Percentiles rank a stretch among this genome's conserved stretches.
Conservation (phyloP, 163 green algal species). For the Smithsoniella earleae region DNA sequence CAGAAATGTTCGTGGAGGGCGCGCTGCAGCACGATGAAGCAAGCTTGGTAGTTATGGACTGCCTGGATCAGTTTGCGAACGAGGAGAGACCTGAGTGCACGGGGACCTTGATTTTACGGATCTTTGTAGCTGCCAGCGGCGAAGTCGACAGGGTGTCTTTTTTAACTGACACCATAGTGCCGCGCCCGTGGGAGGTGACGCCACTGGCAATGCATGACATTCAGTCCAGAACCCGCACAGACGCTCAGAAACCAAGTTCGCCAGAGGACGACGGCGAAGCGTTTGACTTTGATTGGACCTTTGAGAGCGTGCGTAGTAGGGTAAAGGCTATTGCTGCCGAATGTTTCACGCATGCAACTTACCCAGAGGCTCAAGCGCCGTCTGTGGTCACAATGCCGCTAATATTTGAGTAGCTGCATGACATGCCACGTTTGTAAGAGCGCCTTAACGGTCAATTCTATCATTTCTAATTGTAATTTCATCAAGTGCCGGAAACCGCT, state of each 20-base stretch:
- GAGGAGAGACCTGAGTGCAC: constrained; percentile 29
- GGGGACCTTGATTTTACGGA: constrained; percentile 38
- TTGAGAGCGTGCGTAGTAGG: background rate
- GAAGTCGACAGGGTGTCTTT: constrained; percentile 32
- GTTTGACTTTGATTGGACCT: too few relatives aligned
- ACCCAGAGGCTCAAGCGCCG: background rate
- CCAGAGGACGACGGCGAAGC: background rate
- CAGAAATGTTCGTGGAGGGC: constrained; percentile 20
- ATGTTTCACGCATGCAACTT: background rate
- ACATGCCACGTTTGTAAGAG: too few relatives aligned
- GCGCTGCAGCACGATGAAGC: background rate
- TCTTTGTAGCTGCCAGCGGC: constrained; percentile 34
- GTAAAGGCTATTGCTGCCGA: background rate
- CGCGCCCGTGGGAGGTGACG: constrained; percentile 8
- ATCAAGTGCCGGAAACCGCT: too few relatives aligned
- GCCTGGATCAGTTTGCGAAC: background rate
- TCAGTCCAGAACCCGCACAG: too few relatives aligned
- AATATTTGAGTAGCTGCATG: constrained; percentile 17
- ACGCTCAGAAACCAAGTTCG: too few relatives aligned
- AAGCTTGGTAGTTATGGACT: background rate
- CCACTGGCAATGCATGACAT: too few relatives aligned
- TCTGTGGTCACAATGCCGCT: background rate
- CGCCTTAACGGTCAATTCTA: too few relatives aligned
- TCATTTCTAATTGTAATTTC: too few relatives aligned
- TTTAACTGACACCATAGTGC: background rate